Evolutionary conservation across 352 stramenopile species (phyloP), one percentile per base, ranked within the genome.

Genomic region (Nothophytophthora sp.): DNA sequence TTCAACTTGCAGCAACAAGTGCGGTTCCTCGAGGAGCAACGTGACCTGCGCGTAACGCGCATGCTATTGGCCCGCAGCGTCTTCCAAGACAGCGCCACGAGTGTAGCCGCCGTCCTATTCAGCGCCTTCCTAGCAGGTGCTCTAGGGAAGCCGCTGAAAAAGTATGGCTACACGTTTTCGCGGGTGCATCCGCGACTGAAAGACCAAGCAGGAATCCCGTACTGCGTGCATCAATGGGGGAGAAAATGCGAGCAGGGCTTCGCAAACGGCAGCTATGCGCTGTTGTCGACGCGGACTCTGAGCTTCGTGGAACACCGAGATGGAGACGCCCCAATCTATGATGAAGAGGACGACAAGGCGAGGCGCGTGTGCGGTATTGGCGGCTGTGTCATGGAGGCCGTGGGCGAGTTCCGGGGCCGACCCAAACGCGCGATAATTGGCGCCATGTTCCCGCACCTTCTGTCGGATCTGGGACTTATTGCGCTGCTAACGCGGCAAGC

Each of bases 1-100:
- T 67, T 60, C 43, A 25, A 67, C 10, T 47, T 73, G 13, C 57
- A 55, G 13, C 63, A 73, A 33, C 63, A 73, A 37, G 40, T 73
- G 32, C 55, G 54, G 40, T 51, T 57, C 22, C 32, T 70, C 5
- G 33, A 61, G 15, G 55, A 63, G 41, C 53, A 43, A 40, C 59
- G 50, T 1, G 45, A 64, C 15, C 40, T 72, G 29, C 42, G 60
- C 18, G 28, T 60, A 22, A 61, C 63, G 15, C 51, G 43, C 38
- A 22, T 60, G 19, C 25, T 68, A 27, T 42, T 61, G 19, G 54
- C 4, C 19, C 63, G 63, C 8, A 51, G 61, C 35, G 40, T 30
- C 15, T 29, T 72, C 2, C 42, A 68, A 16, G 48, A 20, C 7
- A 5, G 22, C 18, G 58, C 58, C 18, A 19, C 68, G 43, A 25